Evolutionary conservation across 768 basidiomycete species (phyloP), one percentile per base, ranked within the genome.

Genomic region (Harrya chromipes): DNA sequence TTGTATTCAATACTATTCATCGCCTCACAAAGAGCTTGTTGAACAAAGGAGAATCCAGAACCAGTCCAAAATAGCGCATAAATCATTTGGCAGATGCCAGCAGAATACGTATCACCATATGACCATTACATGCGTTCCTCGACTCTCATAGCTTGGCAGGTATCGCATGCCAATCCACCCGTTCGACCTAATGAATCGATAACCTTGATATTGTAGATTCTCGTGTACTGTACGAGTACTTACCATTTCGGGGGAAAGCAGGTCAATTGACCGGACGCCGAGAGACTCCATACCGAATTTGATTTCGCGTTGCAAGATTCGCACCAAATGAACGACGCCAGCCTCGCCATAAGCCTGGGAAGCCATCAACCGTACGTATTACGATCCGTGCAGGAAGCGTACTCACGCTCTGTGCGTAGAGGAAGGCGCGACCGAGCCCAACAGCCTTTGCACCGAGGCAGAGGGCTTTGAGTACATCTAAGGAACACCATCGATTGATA

Each of bases 361-460:
- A 14, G 24, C 20, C 2, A 26, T 66, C 16, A 55, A 46, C 26
- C 12, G n/a, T 38, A 54, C 16, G 31, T 20, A 39, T 26, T 31
- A n/a, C 14, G 14, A 33, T 16, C 14, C 10, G 14, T 9, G 40
- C n/a, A 45, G 26, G 6, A 37, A 20, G 21, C 31, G 10, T 12
- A 62, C 79, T 61, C 67, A 89, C 88, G 59, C 87, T 87, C 69
- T 90, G 85, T 2, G 87, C 91, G 60, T 88, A 95, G 11, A 97
- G 74, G 74, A 94, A 90, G 13, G 87, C 77, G 13, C 94, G 75
- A 2, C 94, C 94, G 27, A 97, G 70, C 4, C 94, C 93, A 16
- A 94, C 90, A 8, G 86, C 90, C 54, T 70, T 84, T 4, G 94
- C 94, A 10, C 94, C 94, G 8, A 97, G 74, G 62, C 91, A 94